These are phyloP conservation scores for Aspergillus oerlinghausenensis DNA, from an alignment of 2,329 filamentous ascomycete species.

Conservation along the genomic window DNA sequence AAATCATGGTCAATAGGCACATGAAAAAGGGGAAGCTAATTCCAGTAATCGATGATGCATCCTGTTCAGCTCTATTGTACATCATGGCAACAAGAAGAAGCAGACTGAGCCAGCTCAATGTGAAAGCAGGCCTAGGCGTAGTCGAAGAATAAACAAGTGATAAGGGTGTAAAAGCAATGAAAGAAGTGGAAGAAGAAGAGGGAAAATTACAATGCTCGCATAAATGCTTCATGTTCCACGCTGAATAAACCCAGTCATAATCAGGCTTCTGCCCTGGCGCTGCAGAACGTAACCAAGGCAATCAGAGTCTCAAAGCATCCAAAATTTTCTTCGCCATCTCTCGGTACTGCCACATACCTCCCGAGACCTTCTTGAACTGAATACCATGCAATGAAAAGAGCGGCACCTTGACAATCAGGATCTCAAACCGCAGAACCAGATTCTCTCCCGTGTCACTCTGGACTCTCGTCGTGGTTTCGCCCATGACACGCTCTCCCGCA, in stretches of 20 bases:
- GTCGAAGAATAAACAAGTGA: slow-evolving; percentile 7
- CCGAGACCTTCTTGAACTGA: slow-evolving; percentile 94
- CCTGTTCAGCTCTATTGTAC: slow-evolving; percentile 24
- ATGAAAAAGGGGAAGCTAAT: slow-evolving; percentile 4
- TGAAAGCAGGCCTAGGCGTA: slow-evolving; percentile 15
- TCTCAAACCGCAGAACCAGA: slow-evolving; percentile 86
- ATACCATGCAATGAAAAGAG: slow-evolving; percentile 89
- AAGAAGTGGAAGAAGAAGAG: slow-evolving; percentile 9
- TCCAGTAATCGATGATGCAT: slow-evolving; percentile 10
- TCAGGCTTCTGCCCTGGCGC: slow-evolving; percentile 13
- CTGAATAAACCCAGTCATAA: slow-evolving; percentile 16
- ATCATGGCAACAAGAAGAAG: slow-evolving; percentile 20
- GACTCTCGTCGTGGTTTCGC: slow-evolving; percentile 87
- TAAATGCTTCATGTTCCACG: slow-evolving; percentile 22
- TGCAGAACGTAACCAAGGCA: slow-evolving; percentile 4
- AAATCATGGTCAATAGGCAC: slow-evolving; percentile 8
- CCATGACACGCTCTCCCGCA: slow-evolving; percentile 59
- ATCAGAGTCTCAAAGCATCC: slow-evolving; percentile 72
- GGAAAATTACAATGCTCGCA: slow-evolving; percentile 14
- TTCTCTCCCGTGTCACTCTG: slow-evolving; percentile 82
- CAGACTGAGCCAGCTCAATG: slow-evolving; percentile 18
- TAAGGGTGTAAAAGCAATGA: neutral
- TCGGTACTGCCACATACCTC: slow-evolving; percentile 98
- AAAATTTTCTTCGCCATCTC: slow-evolving; percentile 96
- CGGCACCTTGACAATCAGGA: slow-evolving; percentile 95